Conservation (phyloP, 164 flowering plant genomes). For the grape (Vitis vinifera) region ASM3070453v1 NC_081823.1:5346001-5346500, state of each 20-base stretch:
- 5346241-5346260: conserved; percentile 44
- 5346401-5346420: not conserved
- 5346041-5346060: not conserved
- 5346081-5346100: conserved; percentile 76
- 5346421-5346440: not conserved
- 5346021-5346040: not conserved
- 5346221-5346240: conserved; percentile 76
- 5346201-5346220: conserved; percentile 96
- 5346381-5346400: not conserved
- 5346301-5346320: not conserved
- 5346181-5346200: conserved; percentile 83
- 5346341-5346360: not conserved
- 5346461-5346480: not conserved
- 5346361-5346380: not conserved
- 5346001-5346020: not conserved
- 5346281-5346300: not conserved
- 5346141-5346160: conserved; percentile 86
- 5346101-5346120: conserved; percentile 76
- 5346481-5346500: not conserved
- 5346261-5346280: conserved; percentile 35
- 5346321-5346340: not conserved
- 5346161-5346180: conserved; percentile 80
- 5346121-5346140: conserved; percentile 76
- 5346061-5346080: conserved; percentile 44
- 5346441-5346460: conserved; percentile 2